Evolutionary conservation across 2,329 filamentous ascomycete species (phyloP).

Genomic region (Aureobasidium musti): DNA sequence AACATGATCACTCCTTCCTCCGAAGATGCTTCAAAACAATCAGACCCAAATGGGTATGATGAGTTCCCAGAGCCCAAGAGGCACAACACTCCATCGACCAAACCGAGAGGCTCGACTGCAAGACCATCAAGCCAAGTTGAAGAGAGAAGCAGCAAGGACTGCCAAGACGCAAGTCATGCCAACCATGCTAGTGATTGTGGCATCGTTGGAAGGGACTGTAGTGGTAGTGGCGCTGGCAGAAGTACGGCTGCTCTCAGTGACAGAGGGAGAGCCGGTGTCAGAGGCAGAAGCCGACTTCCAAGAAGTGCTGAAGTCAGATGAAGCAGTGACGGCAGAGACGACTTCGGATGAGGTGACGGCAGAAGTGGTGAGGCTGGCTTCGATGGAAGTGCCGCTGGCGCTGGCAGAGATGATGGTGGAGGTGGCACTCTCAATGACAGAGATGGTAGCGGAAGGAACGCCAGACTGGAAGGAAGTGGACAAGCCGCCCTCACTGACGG

Average conservation of each 20-base stretch:
- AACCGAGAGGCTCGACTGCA: background rate
- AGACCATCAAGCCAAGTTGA: slow-evolving; percentile 6
- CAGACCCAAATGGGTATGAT: background rate
- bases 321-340: slow-evolving; percentile 7
- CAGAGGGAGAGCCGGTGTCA: background rate
- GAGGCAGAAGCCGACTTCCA: slow-evolving; percentile 18
- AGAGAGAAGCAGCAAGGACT: slow-evolving; percentile 16
- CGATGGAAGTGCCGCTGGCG: background rate
- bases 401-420: background rate
- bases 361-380: background rate
- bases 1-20: background rate
- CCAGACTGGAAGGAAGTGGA: background rate
- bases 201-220: slow-evolving; percentile 15
- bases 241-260: background rate
- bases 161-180: slow-evolving; percentile 12
- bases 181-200: background rate
- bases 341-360: slow-evolving; percentile 1
- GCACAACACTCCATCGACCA: background rate
- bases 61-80: background rate
- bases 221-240: slow-evolving; percentile 10
- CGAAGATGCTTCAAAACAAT: background rate
- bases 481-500: background rate
- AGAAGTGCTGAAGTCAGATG: background rate
- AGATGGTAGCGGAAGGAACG: background rate
- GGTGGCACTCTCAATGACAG: background rate